Conservation (phyloP, 2,329 filamentous ascomycete species). For the Fusarium oligoseptatum region DNA sequence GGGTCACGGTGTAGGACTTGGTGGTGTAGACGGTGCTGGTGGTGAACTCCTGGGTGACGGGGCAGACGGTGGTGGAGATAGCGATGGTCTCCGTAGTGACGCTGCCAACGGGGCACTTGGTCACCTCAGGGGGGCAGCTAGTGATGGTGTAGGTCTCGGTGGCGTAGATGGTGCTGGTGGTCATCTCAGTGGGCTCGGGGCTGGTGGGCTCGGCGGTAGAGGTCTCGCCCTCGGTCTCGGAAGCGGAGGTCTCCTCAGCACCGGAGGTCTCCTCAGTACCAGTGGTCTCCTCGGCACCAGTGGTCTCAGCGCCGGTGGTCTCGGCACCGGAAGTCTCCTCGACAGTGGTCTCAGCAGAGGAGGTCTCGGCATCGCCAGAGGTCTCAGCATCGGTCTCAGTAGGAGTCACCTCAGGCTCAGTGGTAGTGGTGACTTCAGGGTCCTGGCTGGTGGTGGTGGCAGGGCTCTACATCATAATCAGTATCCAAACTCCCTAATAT, state of each 20-base stretch:
- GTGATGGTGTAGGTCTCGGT: conserved; percentile 46
- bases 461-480: background rate
- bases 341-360: background rate
- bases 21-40: conserved; percentile 49
- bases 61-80: conserved; percentile 31
- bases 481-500: background rate
- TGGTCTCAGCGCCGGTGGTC: background rate
- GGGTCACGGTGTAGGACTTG: conserved; percentile 45
- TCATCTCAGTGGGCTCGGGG: background rate
- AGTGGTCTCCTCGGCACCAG: background rate
- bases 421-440: background rate
- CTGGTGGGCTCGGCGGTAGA: background rate
- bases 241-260: conserved; percentile 20
- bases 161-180: conserved; percentile 46
- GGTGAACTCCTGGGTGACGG: conserved; percentile 25
- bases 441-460: background rate
- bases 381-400: background rate
- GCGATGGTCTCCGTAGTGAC: conserved; percentile 21
- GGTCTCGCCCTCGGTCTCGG: conserved; percentile 6
- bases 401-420: background rate
- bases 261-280: conserved; percentile 20
- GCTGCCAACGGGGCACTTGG: conserved; percentile 44
- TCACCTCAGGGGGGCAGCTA: conserved; percentile 45
- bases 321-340: background rate
- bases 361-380: background rate